Percentiles rank a stretch among this genome's conserved stretches.
Evolutionary conservation across 768 basidiomycete genomes (phyloP).

Genomic region (Termitomyces sp.): DNA sequence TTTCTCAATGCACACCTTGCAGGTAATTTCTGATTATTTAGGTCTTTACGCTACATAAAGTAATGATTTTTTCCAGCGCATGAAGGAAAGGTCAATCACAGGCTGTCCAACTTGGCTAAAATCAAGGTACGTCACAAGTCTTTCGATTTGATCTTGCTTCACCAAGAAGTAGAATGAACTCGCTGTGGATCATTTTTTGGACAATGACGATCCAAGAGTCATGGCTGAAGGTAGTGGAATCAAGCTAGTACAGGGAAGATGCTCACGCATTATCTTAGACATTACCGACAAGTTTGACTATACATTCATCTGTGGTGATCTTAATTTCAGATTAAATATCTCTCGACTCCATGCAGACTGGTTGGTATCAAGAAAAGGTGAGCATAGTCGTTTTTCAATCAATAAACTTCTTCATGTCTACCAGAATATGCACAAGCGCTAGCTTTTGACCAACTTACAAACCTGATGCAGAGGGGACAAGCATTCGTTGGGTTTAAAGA

Average conservation of each 20-base stretch:
- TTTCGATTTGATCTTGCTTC: background rate
- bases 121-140: slow-evolving; percentile 59
- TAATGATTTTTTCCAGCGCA: slow-evolving; percentile 48
- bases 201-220: slow-evolving; percentile 57
- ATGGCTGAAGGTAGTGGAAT: slow-evolving; percentile 61
- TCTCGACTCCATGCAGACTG: slow-evolving; percentile 93
- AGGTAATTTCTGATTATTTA: slow-evolving; percentile 36
- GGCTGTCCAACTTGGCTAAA: slow-evolving; percentile 84
- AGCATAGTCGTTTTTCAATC: background rate
- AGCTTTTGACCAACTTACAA: slow-evolving; percentile 84
- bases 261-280: slow-evolving; percentile 38
- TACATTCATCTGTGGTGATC: slow-evolving; percentile 85
- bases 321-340: slow-evolving; percentile 89
- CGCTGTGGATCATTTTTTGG: slow-evolving; percentile 73
- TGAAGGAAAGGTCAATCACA: slow-evolving; percentile 68
- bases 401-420: background rate
- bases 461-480: slow-evolving; percentile 65
- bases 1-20: slow-evolving; percentile 93
- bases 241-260: background rate
- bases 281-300: slow-evolving; percentile 88
- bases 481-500: slow-evolving; percentile 81
- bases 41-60: background rate
- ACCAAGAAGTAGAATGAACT: slow-evolving; percentile 55
- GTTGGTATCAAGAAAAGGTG: slow-evolving; percentile 81
- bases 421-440: slow-evolving; percentile 83